Percentiles rank a stretch among this genome's conserved stretches.
Conservation (phyloP, 2,329 filamentous ascomycete species). For the Cercospora janseana region DNA sequence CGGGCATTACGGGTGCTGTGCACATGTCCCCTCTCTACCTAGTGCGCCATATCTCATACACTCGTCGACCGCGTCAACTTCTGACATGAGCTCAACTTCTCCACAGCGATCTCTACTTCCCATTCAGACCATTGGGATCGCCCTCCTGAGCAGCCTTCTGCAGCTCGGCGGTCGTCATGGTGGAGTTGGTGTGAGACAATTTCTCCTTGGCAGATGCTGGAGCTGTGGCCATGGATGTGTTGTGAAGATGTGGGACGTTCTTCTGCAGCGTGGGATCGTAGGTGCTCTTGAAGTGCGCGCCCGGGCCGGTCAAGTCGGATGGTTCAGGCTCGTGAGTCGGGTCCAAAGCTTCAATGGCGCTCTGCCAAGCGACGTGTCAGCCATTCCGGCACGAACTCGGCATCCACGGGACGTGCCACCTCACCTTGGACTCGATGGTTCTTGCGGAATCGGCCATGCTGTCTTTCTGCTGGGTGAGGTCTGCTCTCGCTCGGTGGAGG, state of each 20-base stretch:
- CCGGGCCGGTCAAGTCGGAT: constrained; percentile 21
- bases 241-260: constrained; percentile 15
- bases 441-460: not conserved
- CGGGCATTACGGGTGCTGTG: too few species aligned
- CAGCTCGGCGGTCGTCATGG: constrained; percentile 22
- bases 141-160: constrained; percentile 23
- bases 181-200: constrained; percentile 17
- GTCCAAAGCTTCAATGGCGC: constrained; percentile 22
- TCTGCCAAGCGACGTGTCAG: constrained; percentile 12
- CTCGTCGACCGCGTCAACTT: too few species aligned
- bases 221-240: not conserved
- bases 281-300: constrained; percentile 24
- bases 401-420: not conserved
- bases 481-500: not conserved
- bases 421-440: constrained; percentile 15
- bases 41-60: too few species aligned
- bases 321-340: constrained; percentile 21
- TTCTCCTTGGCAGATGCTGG: constrained; percentile 15
- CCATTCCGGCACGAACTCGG: not conserved
- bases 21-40: too few species aligned
- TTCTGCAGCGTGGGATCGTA: constrained; percentile 21
- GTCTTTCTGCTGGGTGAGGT: not conserved
- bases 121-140: constrained; percentile 24
- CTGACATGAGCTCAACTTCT: too few species aligned
- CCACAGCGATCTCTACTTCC: too few species aligned